A percentile compares a stretch with the other conserved stretches of the same genome.
Conservation (phyloP, 2,329 filamentous ascomycete genomes). For the Calonectria leucothoes region DNA sequence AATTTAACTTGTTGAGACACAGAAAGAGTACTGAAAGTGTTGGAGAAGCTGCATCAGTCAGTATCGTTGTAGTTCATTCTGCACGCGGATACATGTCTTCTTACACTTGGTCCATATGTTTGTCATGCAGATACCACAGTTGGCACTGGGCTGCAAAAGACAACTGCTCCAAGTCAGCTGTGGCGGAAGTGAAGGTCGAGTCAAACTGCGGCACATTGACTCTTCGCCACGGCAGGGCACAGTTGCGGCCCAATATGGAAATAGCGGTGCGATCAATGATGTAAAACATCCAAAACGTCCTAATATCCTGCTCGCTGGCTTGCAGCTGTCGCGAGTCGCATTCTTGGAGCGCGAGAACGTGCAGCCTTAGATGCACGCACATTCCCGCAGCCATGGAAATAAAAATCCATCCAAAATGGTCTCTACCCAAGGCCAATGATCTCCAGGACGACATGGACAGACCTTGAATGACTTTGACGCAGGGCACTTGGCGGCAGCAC, state of each 20-base stretch:
- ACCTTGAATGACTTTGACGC: conserved; percentile 1
- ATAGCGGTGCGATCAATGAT: conserved; percentile 7
- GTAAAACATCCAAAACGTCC: conserved; percentile 9
- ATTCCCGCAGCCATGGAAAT: conserved; percentile 7
- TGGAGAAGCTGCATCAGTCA: neutral
- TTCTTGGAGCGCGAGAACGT: neutral
- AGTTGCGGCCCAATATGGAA: neutral
- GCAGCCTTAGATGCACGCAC: conserved; percentile 3
- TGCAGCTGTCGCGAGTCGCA: conserved; percentile 3
- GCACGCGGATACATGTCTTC: neutral
- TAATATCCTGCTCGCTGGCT: neutral
- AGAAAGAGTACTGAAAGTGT: neutral
- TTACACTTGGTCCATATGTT: conserved; percentile 8
- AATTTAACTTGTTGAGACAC: neutral
- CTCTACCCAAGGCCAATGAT: neutral
- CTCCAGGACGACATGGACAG: conserved; percentile 8
- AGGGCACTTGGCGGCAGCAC: neutral
- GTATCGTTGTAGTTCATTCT: neutral
- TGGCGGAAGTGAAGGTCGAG: neutral
- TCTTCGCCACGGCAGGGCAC: conserved; percentile 3
- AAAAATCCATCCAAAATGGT: conserved; percentile 11
- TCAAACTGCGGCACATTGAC: conserved; percentile 8
- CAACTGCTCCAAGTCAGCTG: neutral
- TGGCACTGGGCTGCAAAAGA: conserved; percentile 3
- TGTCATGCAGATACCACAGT: neutral